phyloP scores from a whole-genome alignment of 2,329 filamentous ascomycete species.

The Drechslerella stenobrocha region DNA sequence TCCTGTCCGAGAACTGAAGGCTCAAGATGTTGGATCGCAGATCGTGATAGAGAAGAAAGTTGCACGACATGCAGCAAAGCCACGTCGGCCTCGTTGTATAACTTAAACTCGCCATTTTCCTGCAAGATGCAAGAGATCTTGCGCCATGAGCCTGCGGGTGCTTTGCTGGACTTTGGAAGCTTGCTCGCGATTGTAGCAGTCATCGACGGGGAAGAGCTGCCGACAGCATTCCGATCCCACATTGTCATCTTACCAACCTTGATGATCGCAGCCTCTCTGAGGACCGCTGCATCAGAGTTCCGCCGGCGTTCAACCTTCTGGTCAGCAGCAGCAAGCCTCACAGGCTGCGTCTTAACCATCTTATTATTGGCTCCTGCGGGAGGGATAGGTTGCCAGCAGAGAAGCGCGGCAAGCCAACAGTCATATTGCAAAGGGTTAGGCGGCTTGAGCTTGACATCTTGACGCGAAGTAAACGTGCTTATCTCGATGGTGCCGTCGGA shows the following conservation, averaged over 20 bases:
- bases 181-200: constrained; percentile 52
- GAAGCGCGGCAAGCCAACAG: constrained; percentile 75
- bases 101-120: constrained; percentile 90
- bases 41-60: constrained; percentile 82
- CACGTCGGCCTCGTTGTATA: constrained; percentile 83
- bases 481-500: constrained; percentile 54
- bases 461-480: constrained; percentile 59
- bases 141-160: constrained; percentile 65
- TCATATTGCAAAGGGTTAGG: constrained; percentile 69
- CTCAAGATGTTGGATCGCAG: constrained; percentile 86
- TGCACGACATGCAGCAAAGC: constrained; percentile 80
- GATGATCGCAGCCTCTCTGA: constrained; percentile 80
- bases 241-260: constrained; percentile 90
- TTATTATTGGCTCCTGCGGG: constrained; percentile 63
- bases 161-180: constrained; percentile 46
- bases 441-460: constrained; percentile 66
- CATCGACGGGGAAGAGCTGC: constrained; percentile 51
- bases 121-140: constrained; percentile 89
- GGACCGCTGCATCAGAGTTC: constrained; percentile 60
- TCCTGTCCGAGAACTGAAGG: constrained; percentile 88
- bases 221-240: constrained; percentile 74
- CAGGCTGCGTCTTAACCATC: constrained; percentile 60
- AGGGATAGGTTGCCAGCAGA: constrained; percentile 78
- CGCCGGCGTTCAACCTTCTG: constrained; percentile 57
- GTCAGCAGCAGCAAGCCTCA: constrained; percentile 53